Conservation (phyloP, 257 asterid species). For the Solanum rostratum region DNA sequence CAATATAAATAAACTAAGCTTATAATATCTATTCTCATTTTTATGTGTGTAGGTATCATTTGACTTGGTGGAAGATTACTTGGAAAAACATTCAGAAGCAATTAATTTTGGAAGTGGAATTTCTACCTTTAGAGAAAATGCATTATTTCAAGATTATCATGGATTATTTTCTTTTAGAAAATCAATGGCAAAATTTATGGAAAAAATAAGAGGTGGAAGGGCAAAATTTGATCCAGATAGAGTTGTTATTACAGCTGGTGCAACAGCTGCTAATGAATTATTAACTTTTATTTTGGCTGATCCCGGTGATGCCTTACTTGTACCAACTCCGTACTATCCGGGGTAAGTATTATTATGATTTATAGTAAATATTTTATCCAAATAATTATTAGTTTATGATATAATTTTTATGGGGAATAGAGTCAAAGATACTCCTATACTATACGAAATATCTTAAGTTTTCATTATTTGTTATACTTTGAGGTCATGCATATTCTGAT, state of each 20-base stretch:
- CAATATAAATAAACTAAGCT: background rate
- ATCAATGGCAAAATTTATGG: slow-evolving; percentile 95
- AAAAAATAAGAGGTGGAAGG: slow-evolving; percentile 68
- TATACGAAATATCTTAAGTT: background rate
- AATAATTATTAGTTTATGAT: background rate
- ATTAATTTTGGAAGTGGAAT: slow-evolving; percentile 8
- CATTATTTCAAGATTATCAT: slow-evolving; percentile 90
- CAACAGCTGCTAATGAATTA: slow-evolving; percentile 86
- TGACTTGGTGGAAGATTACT: slow-evolving; percentile 63
- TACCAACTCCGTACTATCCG: slow-evolving; percentile 95
- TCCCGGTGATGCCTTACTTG: slow-evolving; percentile 76
- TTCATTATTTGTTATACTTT: background rate
- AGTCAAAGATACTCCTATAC: background rate
- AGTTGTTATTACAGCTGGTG: slow-evolving; percentile 86
- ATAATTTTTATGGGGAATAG: background rate
- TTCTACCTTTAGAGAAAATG: slow-evolving; percentile 69
- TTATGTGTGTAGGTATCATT: slow-evolving; percentile 53
- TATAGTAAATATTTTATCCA: background rate
- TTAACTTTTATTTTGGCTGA: slow-evolving; percentile 73
- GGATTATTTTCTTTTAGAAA: slow-evolving; percentile 72
- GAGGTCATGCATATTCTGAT: background rate
- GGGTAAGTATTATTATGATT: slow-evolving; percentile 43
- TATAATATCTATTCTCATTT: background rate
- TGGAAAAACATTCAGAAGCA: slow-evolving; percentile 36
- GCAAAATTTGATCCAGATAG: slow-evolving; percentile 66